Evolutionary conservation across 2,329 filamentous ascomycete species (phyloP).

Genomic region (Talaromyces piceae): DNA sequence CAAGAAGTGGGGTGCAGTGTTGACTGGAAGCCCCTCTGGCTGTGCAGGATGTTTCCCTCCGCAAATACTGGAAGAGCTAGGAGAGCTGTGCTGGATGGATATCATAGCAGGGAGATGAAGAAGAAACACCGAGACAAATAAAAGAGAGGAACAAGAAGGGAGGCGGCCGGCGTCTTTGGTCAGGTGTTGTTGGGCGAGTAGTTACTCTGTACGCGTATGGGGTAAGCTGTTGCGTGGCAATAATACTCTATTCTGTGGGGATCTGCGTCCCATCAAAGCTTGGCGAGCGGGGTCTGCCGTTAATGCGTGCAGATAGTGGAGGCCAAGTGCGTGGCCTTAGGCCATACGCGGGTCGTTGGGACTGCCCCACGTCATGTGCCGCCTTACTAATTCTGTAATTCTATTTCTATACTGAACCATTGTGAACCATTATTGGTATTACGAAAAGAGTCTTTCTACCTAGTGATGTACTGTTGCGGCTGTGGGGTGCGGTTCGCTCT

Average conservation of each 20-base stretch:
- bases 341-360: neutral
- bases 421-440: neutral
- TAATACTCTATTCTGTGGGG: neutral
- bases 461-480: no score
- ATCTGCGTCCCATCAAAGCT: neutral
- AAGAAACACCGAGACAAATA: neutral
- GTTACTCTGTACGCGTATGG: neutral
- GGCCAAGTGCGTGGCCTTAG: constrained; percentile 5
- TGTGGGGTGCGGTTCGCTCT: no score
- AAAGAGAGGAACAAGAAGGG: neutral
- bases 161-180: neutral
- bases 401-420: neutral
- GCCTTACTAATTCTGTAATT: neutral
- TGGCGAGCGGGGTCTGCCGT: neutral
- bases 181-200: no score
- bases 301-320: neutral
- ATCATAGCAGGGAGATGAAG: neutral
- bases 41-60: neutral
- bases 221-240: neutral
- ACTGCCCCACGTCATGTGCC: constrained; percentile 3
- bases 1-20: neutral
- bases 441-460: no score
- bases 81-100: neutral
- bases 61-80: neutral
- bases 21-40: neutral